These are phyloP conservation scores for Candida nonsorbophila DNA, from an alignment of 805 yeast genomes.

Conservation along the genomic window DNA sequence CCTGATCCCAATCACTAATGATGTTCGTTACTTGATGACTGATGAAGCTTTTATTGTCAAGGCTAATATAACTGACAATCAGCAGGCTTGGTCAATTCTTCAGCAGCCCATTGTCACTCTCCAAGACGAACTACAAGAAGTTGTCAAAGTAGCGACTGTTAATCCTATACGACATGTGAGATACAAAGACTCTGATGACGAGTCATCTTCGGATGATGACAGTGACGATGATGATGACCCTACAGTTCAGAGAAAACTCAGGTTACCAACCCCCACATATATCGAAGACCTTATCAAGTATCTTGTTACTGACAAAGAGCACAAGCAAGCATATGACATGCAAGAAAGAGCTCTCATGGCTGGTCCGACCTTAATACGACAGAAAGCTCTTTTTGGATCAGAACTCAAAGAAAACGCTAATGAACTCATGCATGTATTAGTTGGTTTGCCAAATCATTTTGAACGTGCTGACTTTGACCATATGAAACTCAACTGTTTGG, in stretches of 20 bases:
- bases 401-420: constrained; percentile 33
- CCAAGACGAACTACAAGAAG: neutral
- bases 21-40: too few relatives aligned
- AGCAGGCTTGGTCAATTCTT: constrained; percentile 5
- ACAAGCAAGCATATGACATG: constrained; percentile 44
- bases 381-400: constrained; percentile 52
- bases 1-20: too few relatives aligned
- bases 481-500: constrained; percentile 57
- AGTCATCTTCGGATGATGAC: constrained; percentile 12
- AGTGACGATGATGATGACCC: constrained; percentile 52
- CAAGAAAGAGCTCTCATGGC: constrained; percentile 42
- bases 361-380: constrained; percentile 59
- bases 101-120: constrained; percentile 2
- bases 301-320: constrained; percentile 41
- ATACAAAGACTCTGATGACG: constrained; percentile 12
- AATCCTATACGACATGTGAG: too few relatives aligned
- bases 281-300: constrained; percentile 65
- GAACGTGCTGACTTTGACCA: constrained; percentile 58
- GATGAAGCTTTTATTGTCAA: too few relatives aligned
- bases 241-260: constrained; percentile 27
- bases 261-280: constrained; percentile 54
- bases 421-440: constrained; percentile 51
- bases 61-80: too few relatives aligned
- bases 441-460: constrained; percentile 52
- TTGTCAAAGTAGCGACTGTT: constrained; percentile 2